Evolutionary conservation across 352 stramenopile genomes (phyloP).

Genomic region (Phytophthora fragariaefolia): DNA sequence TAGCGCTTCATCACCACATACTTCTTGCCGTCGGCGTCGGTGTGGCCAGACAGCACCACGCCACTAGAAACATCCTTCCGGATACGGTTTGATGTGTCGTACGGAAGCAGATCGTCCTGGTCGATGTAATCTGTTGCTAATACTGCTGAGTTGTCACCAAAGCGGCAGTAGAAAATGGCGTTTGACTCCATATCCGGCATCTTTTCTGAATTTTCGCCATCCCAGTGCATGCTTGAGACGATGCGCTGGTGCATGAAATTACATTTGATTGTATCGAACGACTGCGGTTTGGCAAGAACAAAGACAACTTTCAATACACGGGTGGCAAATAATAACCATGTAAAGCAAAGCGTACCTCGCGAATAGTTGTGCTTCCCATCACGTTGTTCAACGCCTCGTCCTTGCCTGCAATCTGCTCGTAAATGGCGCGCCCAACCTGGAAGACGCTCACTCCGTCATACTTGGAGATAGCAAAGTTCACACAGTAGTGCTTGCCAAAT

Average conservation of each 20-base stretch:
- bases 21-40: conserved; percentile 64
- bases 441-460: conserved; percentile 72
- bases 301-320: conserved; percentile 3
- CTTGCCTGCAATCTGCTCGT: conserved; percentile 74
- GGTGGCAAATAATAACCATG: neutral
- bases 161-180: conserved; percentile 68
- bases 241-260: conserved; percentile 86
- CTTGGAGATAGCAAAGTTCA: conserved; percentile 78
- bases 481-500: conserved; percentile 83
- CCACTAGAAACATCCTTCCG: conserved; percentile 81
- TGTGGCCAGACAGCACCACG: conserved; percentile 71
- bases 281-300: conserved; percentile 25
- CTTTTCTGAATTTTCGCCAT: conserved; percentile 44
- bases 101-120: conserved; percentile 79
- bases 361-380: conserved; percentile 69
- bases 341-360: conserved; percentile 36
- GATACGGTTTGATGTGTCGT: conserved; percentile 69
- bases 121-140: conserved; percentile 83
- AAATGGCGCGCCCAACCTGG: conserved; percentile 70
- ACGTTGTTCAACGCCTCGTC: conserved; percentile 60
- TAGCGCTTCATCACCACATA: conserved; percentile 85
- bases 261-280: conserved; percentile 79
- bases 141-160: conserved; percentile 67
- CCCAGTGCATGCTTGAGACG: conserved; percentile 76
- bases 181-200: conserved; percentile 81